Percentiles rank a stretch among this genome's conserved stretches.
These are phyloP conservation scores for Ceratopteris richardii DNA, from an alignment of 75 land plant genomes.

Conservation along the genomic window DNA sequence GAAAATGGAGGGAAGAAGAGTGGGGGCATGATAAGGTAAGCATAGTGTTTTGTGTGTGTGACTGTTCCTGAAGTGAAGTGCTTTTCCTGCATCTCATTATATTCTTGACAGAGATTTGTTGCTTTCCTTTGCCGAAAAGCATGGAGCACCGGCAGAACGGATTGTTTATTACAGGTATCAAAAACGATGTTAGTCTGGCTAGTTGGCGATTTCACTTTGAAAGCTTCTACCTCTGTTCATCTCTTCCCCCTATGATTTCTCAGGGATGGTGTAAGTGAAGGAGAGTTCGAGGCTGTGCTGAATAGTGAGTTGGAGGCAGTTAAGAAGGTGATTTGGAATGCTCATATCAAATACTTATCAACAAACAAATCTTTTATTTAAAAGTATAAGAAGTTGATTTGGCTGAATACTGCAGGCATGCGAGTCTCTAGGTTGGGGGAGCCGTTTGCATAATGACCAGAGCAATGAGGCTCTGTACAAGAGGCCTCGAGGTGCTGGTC, in stretches of 20 bases:
- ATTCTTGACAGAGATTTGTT: conserved; percentile 20
- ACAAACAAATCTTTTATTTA: too few relatives aligned
- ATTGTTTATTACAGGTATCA: conserved; percentile 30
- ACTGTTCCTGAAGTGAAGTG: neutral
- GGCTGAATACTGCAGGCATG: conserved; percentile 20
- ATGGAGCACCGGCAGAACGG: conserved; percentile 11
- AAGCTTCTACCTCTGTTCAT: too few relatives aligned
- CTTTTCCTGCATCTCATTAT: too few relatives aligned
- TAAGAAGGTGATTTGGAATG: conserved; percentile 9
- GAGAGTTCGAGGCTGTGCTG: conserved; percentile 26
- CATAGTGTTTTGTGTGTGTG: neutral
- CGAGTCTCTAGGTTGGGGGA: conserved; percentile 20
- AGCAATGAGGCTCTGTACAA: conserved; percentile 2
- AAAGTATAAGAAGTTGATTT: too few relatives aligned
- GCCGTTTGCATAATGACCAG: conserved; percentile 3
- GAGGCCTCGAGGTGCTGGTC: conserved; percentile 1
- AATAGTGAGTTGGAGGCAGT: conserved; percentile 21
- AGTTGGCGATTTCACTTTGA: too few relatives aligned
- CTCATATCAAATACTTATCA: too few relatives aligned
- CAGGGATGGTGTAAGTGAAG: conserved; percentile 43
- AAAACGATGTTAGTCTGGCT: too few relatives aligned
- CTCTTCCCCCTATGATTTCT: neutral
- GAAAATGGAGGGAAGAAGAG: conserved; percentile 10
- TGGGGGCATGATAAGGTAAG: conserved; percentile 24
- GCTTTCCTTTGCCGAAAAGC: conserved; percentile 8